Evolutionary conservation across 495 filamentous ascomycete species (phyloP), one percentile per base, ranked within the genome.

Genomic region (Penicillium lividum): DNA sequence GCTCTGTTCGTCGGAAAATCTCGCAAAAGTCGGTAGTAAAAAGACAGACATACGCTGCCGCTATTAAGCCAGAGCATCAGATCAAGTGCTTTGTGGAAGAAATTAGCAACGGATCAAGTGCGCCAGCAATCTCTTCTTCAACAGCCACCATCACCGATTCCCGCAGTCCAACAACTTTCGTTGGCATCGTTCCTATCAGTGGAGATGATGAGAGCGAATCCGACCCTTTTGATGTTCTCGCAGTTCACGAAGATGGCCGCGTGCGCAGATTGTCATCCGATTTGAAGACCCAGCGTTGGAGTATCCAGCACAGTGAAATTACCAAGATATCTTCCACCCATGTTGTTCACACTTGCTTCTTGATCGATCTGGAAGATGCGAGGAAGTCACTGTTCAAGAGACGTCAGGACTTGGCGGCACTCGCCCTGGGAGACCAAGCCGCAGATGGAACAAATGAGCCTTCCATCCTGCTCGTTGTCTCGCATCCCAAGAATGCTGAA

Each of bases 11-110:
- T 68, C 82, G 77, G 59, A 84, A 85, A 70, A 61, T 78, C 15
- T 68, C 77, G 11, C 73, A 73, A 27, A 77, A 77, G 31, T 77
- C 76, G 34, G 73, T 76, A n/a, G 73, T 86, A 5, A 80, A 80
- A 53, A 83, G 92, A 58, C 85, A 87, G 57, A 96, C 91, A 2
- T 97, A 93, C 69, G 74, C 73, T 48, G 76, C 78, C 3, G 68
- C 74, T 2, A 69, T 61, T n/a, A 71, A 67, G 40, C 73, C 77
- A 2, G 73, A 77, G 31, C 68, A 73, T 16, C 76, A 82, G 56
- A 75, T 87, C 44, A 76, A 79, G 40, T 83, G 80, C 50, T 79
- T 86, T 38, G 74, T 76, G 22, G 79, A 79, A 61, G 79, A 83
- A 67, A 75, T 77, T 18, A 64, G 71, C 27, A 71, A 52, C 45